These are phyloP conservation scores for Flaveria floridana DNA, from an alignment of 140 eudicot genomes.

Conservation along the genomic window DNA sequence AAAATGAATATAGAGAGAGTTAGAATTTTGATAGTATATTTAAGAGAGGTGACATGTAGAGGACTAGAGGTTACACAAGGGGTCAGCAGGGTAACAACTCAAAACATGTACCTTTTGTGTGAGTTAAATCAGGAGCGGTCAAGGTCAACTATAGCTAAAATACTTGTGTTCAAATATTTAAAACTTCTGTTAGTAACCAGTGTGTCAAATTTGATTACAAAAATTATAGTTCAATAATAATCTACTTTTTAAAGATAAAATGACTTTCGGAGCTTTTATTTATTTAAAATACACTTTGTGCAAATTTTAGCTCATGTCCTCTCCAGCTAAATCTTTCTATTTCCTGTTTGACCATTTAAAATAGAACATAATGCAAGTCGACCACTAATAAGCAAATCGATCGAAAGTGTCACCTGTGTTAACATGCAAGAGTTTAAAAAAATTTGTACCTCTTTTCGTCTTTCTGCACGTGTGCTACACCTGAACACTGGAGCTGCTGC, in stretches of 20 bases:
- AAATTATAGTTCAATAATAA: background rate
- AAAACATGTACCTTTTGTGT: background rate
- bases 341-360: background rate
- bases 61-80: background rate
- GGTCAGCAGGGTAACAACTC: background rate
- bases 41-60: background rate
- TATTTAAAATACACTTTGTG: background rate
- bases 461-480: conserved; percentile 82
- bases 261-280: background rate
- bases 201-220: background rate
- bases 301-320: background rate
- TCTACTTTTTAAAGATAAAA: background rate
- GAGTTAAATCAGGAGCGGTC: background rate
- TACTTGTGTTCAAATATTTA: background rate
- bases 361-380: background rate
- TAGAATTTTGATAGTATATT: conserved; percentile 2
- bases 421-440: conserved; percentile 4
- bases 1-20: background rate
- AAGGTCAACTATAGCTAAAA: background rate
- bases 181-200: background rate
- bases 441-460: conserved; percentile 69
- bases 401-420: conserved; percentile 1
- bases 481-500: conserved; percentile 75
- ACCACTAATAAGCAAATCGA: conserved; percentile 15
- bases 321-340: background rate